A percentile compares a stretch with the other conserved stretches of the same genome.
phyloP scores from a whole-genome alignment of 495 filamentous ascomycete species.

The Hypoxylon subgilvum region DNA sequence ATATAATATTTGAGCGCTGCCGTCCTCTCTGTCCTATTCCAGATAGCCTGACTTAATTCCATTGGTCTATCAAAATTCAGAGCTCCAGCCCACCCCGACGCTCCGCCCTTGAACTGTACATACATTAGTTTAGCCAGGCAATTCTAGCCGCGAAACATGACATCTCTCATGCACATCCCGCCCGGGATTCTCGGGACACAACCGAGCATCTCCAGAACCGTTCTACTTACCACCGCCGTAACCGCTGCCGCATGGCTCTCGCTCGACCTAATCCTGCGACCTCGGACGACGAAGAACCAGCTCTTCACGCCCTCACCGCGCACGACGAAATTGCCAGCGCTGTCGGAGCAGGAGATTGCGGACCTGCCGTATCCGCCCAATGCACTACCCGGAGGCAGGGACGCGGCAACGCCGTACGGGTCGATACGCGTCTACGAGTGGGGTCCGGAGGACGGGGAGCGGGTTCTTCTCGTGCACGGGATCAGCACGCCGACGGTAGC shows the following conservation, averaged over 20 bases:
- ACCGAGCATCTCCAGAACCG: not conserved
- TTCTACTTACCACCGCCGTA: not conserved
- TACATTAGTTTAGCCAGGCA: too few species aligned
- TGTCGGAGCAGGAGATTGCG: conserved; percentile 47
- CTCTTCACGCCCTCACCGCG: conserved; percentile 42
- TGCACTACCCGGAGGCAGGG: conserved; percentile 71
- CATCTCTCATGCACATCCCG: not conserved
- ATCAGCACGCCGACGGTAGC: conserved; percentile 73
- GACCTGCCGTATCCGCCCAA: conserved; percentile 73
- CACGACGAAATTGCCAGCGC: conserved; percentile 23
- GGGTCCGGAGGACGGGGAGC: conserved; percentile 71
- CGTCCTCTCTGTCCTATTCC: too few species aligned
- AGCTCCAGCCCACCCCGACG: too few species aligned
- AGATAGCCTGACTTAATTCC: too few species aligned
- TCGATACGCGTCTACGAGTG: conserved; percentile 76
- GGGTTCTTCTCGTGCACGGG: conserved; percentile 74
- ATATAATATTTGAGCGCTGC: too few species aligned
- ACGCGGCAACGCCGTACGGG: conserved; percentile 75
- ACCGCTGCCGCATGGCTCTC: conserved; percentile 7
- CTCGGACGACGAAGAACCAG: conserved; percentile 28
- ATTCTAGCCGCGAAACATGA: not conserved
- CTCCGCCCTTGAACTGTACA: too few species aligned
- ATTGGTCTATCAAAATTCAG: too few species aligned
- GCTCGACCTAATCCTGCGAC: conserved; percentile 16
- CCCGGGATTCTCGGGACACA: not conserved